Percentiles rank a stretch among this genome's conserved stretches.
Conservation (phyloP, 441 rosid species). For the Syzygium malaccense region DNA sequence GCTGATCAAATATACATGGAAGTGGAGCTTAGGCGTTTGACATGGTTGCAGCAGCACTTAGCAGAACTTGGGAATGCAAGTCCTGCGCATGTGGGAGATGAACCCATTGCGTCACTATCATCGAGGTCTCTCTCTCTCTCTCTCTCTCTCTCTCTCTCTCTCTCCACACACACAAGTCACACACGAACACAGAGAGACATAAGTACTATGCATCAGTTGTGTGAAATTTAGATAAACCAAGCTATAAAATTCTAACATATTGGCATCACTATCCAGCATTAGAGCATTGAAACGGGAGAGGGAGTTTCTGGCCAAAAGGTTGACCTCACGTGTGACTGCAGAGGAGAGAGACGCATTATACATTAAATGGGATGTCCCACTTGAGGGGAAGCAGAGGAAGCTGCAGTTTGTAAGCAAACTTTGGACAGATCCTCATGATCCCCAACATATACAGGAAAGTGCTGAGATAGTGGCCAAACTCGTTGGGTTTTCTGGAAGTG, state of each 20-base stretch:
- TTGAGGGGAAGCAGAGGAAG: constrained; percentile 94
- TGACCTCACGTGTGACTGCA: constrained; percentile 48
- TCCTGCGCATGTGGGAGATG: constrained; percentile 70
- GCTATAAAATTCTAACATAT: not conserved
- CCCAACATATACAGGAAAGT: constrained; percentile 80
- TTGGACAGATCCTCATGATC: constrained; percentile 89
- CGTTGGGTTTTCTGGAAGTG: constrained; percentile 87
- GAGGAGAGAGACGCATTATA: constrained; percentile 85
- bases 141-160: not conserved
- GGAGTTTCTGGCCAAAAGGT: constrained; percentile 86
- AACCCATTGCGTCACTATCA: constrained; percentile 62
- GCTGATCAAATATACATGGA: constrained; percentile 99
- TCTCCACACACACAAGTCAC: not conserved
- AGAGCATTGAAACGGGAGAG: constrained; percentile 85
- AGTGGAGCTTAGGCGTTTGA: constrained; percentile 94
- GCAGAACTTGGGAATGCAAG: constrained; percentile 85
- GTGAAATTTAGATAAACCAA: not conserved
- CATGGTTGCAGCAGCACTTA: constrained; percentile 92
- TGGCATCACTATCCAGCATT: constrained; percentile 35
- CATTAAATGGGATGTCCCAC: constrained; percentile 83
- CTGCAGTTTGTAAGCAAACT: constrained; percentile 88
- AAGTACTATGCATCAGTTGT: not conserved
- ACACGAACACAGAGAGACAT: not conserved
- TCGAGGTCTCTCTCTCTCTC: constrained; percentile 44
- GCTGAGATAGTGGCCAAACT: constrained; percentile 94